These are phyloP conservation scores for Aspergillus sergii DNA, from an alignment of 2,329 filamentous ascomycete genomes.

Conservation along the genomic window DNA sequence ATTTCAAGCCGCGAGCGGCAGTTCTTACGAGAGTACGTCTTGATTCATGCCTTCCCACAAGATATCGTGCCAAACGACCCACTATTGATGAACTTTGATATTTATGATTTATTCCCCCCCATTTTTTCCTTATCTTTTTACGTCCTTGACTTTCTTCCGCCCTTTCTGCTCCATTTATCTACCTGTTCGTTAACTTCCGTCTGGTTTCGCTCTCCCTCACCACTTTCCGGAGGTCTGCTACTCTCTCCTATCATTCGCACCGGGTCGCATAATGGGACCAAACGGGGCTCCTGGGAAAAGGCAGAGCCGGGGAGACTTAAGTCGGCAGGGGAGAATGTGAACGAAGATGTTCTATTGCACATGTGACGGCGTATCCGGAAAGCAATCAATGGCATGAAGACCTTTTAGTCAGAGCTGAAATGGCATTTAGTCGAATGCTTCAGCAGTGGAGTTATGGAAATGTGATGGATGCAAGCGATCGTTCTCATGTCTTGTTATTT, in stretches of 20 bases:
- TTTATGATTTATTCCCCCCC: slow-evolving; percentile 16
- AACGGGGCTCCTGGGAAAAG: background rate
- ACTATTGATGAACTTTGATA: slow-evolving; percentile 37
- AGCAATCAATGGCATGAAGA: slow-evolving; percentile 23
- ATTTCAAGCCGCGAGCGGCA: slow-evolving; percentile 25
- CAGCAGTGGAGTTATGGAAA: slow-evolving; percentile 23
- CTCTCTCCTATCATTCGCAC: background rate
- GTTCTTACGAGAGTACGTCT: slow-evolving; percentile 29
- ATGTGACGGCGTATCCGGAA: slow-evolving; percentile 29
- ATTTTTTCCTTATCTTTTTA: slow-evolving; percentile 9
- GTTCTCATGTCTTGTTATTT: slow-evolving; percentile 14
- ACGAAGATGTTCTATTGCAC: slow-evolving; percentile 18
- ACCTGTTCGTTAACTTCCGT: slow-evolving; percentile 9
- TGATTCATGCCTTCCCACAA: slow-evolving; percentile 38
- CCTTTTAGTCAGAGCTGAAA: slow-evolving; percentile 1
- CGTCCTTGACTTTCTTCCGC: background rate
- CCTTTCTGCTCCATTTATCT: slow-evolving; percentile 4
- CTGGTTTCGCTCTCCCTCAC: slow-evolving; percentile 1
- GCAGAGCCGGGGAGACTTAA: background rate
- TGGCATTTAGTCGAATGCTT: slow-evolving; percentile 13
- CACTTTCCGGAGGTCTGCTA: background rate
- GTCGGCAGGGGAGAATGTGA: background rate
- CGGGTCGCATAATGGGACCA: background rate
- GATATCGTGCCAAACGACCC: slow-evolving; percentile 40
- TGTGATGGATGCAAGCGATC: slow-evolving; percentile 17